Evolutionary conservation across 1,284 basidiomycete genomes (phyloP).

Genomic region (Phylloboletellus chloephorus): DNA sequence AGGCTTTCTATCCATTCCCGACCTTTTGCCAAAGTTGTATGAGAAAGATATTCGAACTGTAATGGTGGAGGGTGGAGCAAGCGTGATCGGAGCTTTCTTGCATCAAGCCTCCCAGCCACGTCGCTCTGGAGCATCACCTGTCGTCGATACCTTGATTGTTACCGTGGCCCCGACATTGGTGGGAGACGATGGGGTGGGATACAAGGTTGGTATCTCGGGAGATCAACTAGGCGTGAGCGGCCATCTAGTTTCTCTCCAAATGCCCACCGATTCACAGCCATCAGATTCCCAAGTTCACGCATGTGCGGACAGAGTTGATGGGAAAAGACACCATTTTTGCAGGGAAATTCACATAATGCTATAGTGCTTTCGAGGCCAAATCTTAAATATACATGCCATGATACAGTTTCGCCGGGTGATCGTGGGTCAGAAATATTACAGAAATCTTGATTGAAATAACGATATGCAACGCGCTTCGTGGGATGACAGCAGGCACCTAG

Average conservation of each 20-base stretch:
- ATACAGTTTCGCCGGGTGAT: not conserved
- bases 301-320: conserved; percentile 34
- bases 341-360: conserved; percentile 22
- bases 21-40: conserved; percentile 49
- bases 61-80: conserved; percentile 95
- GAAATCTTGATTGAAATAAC: not conserved
- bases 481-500: conserved; percentile 6
- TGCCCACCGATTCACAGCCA: not conserved
- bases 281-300: conserved; percentile 32
- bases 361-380: not conserved
- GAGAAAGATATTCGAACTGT: conserved; percentile 60
- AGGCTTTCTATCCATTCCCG: conserved; percentile 46
- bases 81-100: conserved; percentile 78
- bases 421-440: not conserved
- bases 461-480: conserved; percentile 3
- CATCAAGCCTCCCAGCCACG: conserved; percentile 14
- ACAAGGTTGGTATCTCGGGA: conserved; percentile 29
- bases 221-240: conserved; percentile 13
- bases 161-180: conserved; percentile 82
- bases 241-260: conserved; percentile 1
- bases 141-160: conserved; percentile 68
- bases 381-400: not conserved
- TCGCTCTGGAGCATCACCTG: conserved; percentile 5
- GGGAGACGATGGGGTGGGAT: conserved; percentile 67
- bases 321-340: conserved; percentile 42